Conservation (phyloP, 257 asterid genomes). For the Oldenlandia corymbosa region DNA sequence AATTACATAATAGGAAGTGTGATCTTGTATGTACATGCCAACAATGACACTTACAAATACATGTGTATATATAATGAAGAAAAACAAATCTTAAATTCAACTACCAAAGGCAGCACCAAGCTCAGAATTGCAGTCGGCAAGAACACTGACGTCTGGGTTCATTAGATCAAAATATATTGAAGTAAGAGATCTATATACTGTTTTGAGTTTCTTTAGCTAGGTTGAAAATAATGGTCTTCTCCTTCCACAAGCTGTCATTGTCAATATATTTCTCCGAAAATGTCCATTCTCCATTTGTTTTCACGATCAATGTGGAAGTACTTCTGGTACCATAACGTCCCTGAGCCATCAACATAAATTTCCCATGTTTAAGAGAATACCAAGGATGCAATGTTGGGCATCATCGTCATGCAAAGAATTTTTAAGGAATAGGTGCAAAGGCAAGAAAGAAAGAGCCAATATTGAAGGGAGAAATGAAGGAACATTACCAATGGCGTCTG, state of each 20-base stretch:
- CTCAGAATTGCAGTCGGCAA: too few relatives aligned
- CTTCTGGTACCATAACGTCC: constrained; percentile 82
- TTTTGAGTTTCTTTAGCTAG: constrained; percentile 18
- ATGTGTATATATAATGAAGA: too few relatives aligned
- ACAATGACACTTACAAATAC: too few relatives aligned
- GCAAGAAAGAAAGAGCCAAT: neutral
- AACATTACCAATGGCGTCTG: constrained; percentile 44
- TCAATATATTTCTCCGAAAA: constrained; percentile 49
- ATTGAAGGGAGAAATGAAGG: neutral
- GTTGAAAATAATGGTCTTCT: constrained; percentile 33
- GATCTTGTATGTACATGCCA: too few relatives aligned
- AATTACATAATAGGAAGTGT: too few relatives aligned
- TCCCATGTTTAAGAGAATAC: neutral
- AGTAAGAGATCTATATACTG: too few relatives aligned
- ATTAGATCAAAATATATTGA: neutral
- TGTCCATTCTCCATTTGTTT: constrained; percentile 29
- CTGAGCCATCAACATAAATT: constrained; percentile 19
- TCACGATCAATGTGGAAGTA: constrained; percentile 46
- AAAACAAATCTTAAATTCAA: too few relatives aligned
- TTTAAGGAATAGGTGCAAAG: too few relatives aligned
- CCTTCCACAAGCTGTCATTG: constrained; percentile 51
- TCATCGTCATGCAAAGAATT: neutral
- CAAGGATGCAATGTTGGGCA: too few relatives aligned
- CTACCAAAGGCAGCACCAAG: too few relatives aligned
- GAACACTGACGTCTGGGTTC: too few relatives aligned